Percentiles rank a stretch among this genome's conserved stretches.
Evolutionary conservation across 75 land plant species (phyloP).

Genomic region (Isoetes taiwanensis): DNA sequence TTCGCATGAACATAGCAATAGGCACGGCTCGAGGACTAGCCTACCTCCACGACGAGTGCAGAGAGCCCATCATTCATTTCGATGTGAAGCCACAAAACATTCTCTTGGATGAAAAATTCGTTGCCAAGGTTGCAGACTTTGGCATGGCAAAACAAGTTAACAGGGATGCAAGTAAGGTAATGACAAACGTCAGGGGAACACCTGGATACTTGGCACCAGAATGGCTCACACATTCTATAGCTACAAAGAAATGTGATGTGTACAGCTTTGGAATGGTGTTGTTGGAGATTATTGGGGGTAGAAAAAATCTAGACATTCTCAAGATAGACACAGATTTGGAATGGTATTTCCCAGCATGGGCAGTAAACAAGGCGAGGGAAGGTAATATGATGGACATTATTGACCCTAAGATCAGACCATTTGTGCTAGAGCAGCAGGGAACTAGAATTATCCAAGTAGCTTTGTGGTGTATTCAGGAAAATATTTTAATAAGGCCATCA

Average conservation of each 20-base stretch:
- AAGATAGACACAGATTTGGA: slow-evolving; percentile 7
- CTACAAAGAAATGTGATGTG: slow-evolving; percentile 47
- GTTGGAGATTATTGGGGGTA: slow-evolving; percentile 42
- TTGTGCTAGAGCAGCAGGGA: slow-evolving; percentile 28
- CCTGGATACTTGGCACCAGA: slow-evolving; percentile 58
- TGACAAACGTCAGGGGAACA: slow-evolving; percentile 48
- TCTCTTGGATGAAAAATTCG: slow-evolving; percentile 38
- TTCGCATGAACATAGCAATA: slow-evolving; percentile 33
- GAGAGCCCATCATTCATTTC: slow-evolving; percentile 38
- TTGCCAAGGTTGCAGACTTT: slow-evolving; percentile 50
- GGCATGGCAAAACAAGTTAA: slow-evolving; percentile 49
- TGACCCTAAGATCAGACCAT: slow-evolving; percentile 15
- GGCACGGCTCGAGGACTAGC: slow-evolving; percentile 54
- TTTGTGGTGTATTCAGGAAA: slow-evolving; percentile 62
- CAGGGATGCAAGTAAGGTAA: slow-evolving; percentile 30
- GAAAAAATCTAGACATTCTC: slow-evolving; percentile 19
- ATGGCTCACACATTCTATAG: slow-evolving; percentile 35
- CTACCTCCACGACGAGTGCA: slow-evolving; percentile 52
- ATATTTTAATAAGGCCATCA: slow-evolving; percentile 33
- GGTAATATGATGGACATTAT: slow-evolving; percentile 45
- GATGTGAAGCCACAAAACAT: slow-evolving; percentile 73
- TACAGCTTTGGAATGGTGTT: slow-evolving; percentile 71
- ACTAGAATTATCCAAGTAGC: slow-evolving; percentile 28
- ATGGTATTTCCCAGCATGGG: slow-evolving; percentile 39
- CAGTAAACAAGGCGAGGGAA: slow-evolving; percentile 26